Evolutionary conservation across 345 rosid genomes (phyloP), one percentile per base, ranked within the genome.

Genomic region (Mallotus nudiflorus): DNA sequence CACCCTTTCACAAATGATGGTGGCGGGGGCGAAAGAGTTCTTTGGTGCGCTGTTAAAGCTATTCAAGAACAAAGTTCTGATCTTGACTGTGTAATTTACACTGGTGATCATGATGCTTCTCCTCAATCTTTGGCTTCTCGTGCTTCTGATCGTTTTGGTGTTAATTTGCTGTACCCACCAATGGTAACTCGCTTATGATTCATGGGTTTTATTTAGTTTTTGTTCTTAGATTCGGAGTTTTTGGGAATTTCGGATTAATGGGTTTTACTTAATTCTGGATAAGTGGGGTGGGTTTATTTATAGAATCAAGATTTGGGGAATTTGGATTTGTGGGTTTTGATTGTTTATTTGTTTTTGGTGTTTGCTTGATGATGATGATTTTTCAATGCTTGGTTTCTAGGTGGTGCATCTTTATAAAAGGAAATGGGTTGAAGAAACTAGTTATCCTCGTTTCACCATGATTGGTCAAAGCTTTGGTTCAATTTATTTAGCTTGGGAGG

Each of bases 401-500:
- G 98, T 88, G 70, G 93, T 90, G 67, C 93, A 87, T 84, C 75
- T 95, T 15, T 46, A 76, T 69, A 84, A 75, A 62, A 84, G 99
- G 78, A 92, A 84, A 73, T 89, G 96, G 97, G 82, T 95, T 40
- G 97, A 95, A 69, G 97, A 92, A 70, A 74, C 80, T 31, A 92
- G 88, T 37, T 95, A 89, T 28, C 97, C 99, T 31, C 89, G 70
- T 56, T 95, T 90, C 75, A 95, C 99, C 5, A 90, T 92, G 99
- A 85, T 95, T 40, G 99, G 99, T 37, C 97, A 95, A 73, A 95
- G 99, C 73, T 81, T 95, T 53, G 99, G 99, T 39, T 95, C 99
- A 28, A 76, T 95, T 65, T 89, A 85, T 79, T 85, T 95, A 37
- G 80, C 89, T 0, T 95, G 97, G 97, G 99, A 95, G 83, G 99